phyloP scores from a whole-genome alignment of 163 green algal genomes.

The Volvox carteri region DNA sequence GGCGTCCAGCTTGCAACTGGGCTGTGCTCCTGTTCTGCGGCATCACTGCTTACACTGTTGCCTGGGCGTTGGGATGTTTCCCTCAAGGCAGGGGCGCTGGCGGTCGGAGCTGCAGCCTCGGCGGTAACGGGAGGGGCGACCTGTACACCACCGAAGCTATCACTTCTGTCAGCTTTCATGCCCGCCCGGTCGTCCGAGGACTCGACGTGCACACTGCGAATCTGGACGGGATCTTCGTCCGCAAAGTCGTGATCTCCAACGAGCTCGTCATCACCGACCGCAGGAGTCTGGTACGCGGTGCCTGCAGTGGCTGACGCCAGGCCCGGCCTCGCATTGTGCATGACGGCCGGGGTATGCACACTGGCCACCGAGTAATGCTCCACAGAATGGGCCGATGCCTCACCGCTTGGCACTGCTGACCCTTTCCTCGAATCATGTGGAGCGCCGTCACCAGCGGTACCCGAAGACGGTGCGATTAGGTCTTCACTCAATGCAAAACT shows the following conservation, averaged over 20 bases:
- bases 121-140: too few relatives aligned
- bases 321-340: neutral
- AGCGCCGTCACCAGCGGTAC: neutral
- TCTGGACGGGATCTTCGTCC: constrained; percentile 24
- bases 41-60: neutral
- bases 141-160: too few relatives aligned
- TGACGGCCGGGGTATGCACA: neutral
- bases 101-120: neutral
- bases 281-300: neutral
- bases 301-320: neutral
- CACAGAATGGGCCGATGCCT: neutral
- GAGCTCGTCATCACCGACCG: constrained; percentile 15
- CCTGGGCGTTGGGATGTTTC: neutral
- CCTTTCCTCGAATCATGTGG: neutral
- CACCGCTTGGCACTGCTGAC: neutral
- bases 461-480: neutral
- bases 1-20: neutral
- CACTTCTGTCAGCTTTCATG: too few relatives aligned
- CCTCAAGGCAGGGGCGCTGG: neutral
- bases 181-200: too few relatives aligned
- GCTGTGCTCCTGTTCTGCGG: neutral
- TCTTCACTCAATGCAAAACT: neutral
- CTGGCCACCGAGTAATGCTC: neutral
- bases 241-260: constrained; percentile 11
- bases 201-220: constrained; percentile 15